These are phyloP conservation scores for Pythium myriotylum DNA, from an alignment of 352 stramenopile genomes.

Conservation along the genomic window DNA sequence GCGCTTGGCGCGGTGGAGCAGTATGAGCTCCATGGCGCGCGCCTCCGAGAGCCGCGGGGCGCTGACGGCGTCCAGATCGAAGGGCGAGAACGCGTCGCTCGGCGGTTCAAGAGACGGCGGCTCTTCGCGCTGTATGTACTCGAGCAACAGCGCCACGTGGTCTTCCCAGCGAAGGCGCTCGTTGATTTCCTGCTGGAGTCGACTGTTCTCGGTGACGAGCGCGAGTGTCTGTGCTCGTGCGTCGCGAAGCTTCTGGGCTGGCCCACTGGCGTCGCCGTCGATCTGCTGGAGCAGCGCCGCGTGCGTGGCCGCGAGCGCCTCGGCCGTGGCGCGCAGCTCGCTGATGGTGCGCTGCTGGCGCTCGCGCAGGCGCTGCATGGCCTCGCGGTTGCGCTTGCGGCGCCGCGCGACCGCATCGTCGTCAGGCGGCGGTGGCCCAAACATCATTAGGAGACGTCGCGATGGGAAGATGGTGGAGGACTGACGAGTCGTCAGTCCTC, in stretches of 20 bases:
- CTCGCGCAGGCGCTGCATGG: constrained; percentile 56
- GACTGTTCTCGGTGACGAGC: constrained; percentile 41
- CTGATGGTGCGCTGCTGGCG: constrained; percentile 47
- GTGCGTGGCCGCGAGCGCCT: constrained; percentile 36
- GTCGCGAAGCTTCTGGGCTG: constrained; percentile 27
- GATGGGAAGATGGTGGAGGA: too few species aligned
- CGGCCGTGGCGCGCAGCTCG: constrained; percentile 36
- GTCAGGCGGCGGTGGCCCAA: too few species aligned
- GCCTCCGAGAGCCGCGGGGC: constrained; percentile 30
- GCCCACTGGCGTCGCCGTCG: neutral
- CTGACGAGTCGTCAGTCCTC: too few species aligned
- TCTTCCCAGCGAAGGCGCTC: constrained; percentile 51
- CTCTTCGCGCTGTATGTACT: constrained; percentile 33
- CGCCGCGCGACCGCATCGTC: constrained; percentile 12
- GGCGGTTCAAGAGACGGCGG: too few species aligned
- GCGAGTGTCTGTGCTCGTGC: constrained; percentile 20
- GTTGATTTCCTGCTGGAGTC: constrained; percentile 39
- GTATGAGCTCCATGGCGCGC: constrained; percentile 40
- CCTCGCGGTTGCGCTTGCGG: constrained; percentile 51
- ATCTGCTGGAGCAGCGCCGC: constrained; percentile 29
- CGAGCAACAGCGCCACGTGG: constrained; percentile 49
- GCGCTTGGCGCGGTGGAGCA: constrained; percentile 36
- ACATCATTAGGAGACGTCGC: too few species aligned
- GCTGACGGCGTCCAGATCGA: constrained; percentile 10
- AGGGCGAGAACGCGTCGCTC: neutral